Base-by-base conservation (phyloP, 2,329 filamentous ascomycete genomes). In the Ophiostoma perfectum region DNA sequence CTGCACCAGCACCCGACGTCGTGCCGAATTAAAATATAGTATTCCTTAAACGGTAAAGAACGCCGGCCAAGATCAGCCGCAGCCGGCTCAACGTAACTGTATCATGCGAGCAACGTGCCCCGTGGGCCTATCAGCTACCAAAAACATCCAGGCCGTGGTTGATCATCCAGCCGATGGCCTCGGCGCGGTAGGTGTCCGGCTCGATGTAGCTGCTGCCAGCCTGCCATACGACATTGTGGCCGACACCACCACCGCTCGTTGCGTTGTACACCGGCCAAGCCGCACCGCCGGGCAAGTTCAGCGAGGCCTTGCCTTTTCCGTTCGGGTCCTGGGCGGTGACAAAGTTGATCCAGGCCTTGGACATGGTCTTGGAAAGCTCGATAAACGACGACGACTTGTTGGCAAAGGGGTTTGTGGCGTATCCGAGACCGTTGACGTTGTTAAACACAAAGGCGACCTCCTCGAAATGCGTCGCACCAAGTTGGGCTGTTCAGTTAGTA, bases 401-500 rank as follows among this genome's bases (percentile, higher is more conserved):
- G 39, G 71, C 77, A 55, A 82, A 80, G 0, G 80, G 80, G 68
- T 77, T 78, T 0, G 65, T 70, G 1, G 70, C 64, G 69, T 82
- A 84, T 1, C 83, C 83, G 2, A 76, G 69, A 0, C 83, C 84
- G 4, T 78, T 70, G 6, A 79, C 74, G 70, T 87, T 86, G 71
- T 84, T 74, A 66, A 87, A 83, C 6, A 86, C 83, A 70, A 84
- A 85, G 0, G 80, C 78, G 0, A 85, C 81, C 73, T 86, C 83
- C 68, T 81, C 75, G 74, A 81, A 81, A 71, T 82, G 80, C 49
- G 62, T 62, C 38, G 70, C 66, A 7, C 72, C 72, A 3, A 44
- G 5, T 39, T 63, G 60, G 60, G 9, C 27, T 27, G 27, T 27
- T 27, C 27, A 27, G 27, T 27, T 27, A 27, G 27, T 27, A 27